These are phyloP conservation scores for Termitomyces sp. DNA, from an alignment of 768 basidiomycete species.

Conservation along the genomic window DNA sequence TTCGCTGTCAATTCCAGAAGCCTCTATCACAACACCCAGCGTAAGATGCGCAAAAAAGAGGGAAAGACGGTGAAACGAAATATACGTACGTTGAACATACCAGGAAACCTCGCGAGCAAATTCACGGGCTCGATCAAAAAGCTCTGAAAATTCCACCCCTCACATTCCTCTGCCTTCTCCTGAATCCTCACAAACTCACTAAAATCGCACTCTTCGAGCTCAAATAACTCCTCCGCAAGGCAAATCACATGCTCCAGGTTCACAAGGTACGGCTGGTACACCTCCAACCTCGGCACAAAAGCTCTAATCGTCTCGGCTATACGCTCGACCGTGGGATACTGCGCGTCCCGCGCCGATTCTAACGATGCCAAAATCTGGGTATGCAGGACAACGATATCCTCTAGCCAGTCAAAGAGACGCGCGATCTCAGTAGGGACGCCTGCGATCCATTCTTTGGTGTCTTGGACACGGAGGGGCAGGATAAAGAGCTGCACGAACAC, in stretches of 20 bases:
- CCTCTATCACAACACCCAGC: conserved; percentile 35
- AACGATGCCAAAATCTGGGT: conserved; percentile 43
- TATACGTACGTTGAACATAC: conserved; percentile 62
- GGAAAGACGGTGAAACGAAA: background rate
- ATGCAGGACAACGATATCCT: conserved; percentile 81
- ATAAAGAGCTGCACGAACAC: conserved; percentile 70
- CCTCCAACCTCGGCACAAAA: conserved; percentile 65
- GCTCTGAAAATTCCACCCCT: conserved; percentile 57
- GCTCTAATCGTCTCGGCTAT: conserved; percentile 54
- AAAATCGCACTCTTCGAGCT: conserved; percentile 60
- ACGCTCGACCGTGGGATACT: conserved; percentile 39
- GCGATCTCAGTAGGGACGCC: conserved; percentile 71
- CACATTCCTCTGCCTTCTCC: conserved; percentile 45
- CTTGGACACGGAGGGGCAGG: conserved; percentile 66
- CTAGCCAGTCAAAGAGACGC: conserved; percentile 81
- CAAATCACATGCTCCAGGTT: conserved; percentile 56
- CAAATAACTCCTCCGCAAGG: conserved; percentile 42
- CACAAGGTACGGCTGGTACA: conserved; percentile 85
- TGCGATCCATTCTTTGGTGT: conserved; percentile 69
- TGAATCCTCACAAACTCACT: conserved; percentile 80
- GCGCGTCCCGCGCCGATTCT: conserved; percentile 30
- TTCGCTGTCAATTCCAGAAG: conserved; percentile 66
- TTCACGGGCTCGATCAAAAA: conserved; percentile 75
- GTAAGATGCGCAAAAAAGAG: no score
- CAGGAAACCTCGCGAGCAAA: conserved; percentile 64